These are phyloP conservation scores for Moniliophthora roreri DNA, from an alignment of 1,284 basidiomycete species.

Conservation along the genomic window DNA sequence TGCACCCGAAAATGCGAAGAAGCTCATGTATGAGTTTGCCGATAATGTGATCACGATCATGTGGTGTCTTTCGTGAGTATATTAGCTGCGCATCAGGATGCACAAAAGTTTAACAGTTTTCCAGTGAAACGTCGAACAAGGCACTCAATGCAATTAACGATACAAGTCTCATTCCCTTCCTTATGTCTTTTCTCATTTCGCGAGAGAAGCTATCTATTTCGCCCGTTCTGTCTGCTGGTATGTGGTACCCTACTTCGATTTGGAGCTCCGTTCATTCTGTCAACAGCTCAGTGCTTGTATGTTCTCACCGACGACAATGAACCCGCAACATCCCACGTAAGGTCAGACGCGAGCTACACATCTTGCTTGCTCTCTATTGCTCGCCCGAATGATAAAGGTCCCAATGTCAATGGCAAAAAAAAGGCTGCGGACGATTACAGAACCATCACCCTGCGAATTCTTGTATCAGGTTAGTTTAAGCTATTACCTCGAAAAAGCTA, in stretches of 20 bases:
- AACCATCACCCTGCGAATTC: slow-evolving; percentile 58
- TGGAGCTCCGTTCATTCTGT: slow-evolving; percentile 9
- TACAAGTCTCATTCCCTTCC: slow-evolving; percentile 72
- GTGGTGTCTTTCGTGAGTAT: slow-evolving; percentile 89
- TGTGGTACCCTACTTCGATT: slow-evolving; percentile 14
- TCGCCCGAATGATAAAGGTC: slow-evolving; percentile 30
- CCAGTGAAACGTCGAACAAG: slow-evolving; percentile 90
- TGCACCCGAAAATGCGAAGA: slow-evolving; percentile 66
- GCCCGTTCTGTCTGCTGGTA: slow-evolving; percentile 80
- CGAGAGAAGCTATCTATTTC: slow-evolving; percentile 65
- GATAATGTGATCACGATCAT: slow-evolving; percentile 90
- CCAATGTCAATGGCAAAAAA: slow-evolving; percentile 38
- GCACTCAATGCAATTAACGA: slow-evolving; percentile 85
- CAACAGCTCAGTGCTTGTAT: slow-evolving; percentile 83
- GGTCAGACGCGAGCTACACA: slow-evolving; percentile 60
- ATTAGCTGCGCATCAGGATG: not conserved
- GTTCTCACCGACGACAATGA: slow-evolving; percentile 88
- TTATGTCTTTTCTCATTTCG: slow-evolving; percentile 80
- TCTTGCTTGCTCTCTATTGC: slow-evolving; percentile 74
- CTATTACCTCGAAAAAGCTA: not conserved
- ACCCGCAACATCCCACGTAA: slow-evolving; percentile 63
- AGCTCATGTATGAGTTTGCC: slow-evolving; percentile 81
- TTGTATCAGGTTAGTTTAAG: slow-evolving; percentile 62
- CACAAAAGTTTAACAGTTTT: slow-evolving; percentile 31
- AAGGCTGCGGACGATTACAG: slow-evolving; percentile 48